Evolutionary conservation across 768 basidiomycete genomes (phyloP).

Genomic region (Cystobasidiopsis lactophilus): DNA sequence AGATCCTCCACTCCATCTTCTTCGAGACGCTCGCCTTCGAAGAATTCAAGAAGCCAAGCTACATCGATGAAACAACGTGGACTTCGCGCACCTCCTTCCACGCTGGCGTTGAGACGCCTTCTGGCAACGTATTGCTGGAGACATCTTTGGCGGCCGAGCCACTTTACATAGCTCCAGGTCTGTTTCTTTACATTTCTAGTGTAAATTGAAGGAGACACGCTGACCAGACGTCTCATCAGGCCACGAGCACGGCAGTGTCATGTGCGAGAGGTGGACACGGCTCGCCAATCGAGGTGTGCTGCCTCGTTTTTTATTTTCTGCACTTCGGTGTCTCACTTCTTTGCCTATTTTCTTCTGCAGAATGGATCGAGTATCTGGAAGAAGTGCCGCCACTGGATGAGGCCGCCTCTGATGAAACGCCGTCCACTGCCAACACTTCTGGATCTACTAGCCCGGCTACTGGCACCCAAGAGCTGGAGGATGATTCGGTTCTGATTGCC

Average conservation of each 20-base stretch:
- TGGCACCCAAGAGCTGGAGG: too few species aligned
- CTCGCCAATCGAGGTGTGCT: neutral
- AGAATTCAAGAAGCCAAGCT: neutral
- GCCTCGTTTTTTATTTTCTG: too few species aligned
- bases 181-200: too few species aligned
- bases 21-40: slow-evolving; percentile 1
- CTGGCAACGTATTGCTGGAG: neutral
- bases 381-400: neutral
- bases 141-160: neutral
- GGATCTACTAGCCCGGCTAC: too few species aligned
- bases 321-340: too few species aligned
- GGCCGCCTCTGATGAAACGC: neutral
- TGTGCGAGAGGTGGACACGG: neutral
- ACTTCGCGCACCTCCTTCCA: neutral
- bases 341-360: neutral
- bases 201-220: too few species aligned
- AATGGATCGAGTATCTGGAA: neutral
- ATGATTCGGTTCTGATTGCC: neutral
- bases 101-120: neutral
- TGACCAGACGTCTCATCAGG: too few species aligned
- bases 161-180: neutral
- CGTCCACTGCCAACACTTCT: neutral
- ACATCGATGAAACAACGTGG: neutral
- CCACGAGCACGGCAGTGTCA: neutral
- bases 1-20: neutral